Base-by-base conservation (phyloP, 2,329 filamentous ascomycete species). In the Colletotrichum simmondsii region DNA sequence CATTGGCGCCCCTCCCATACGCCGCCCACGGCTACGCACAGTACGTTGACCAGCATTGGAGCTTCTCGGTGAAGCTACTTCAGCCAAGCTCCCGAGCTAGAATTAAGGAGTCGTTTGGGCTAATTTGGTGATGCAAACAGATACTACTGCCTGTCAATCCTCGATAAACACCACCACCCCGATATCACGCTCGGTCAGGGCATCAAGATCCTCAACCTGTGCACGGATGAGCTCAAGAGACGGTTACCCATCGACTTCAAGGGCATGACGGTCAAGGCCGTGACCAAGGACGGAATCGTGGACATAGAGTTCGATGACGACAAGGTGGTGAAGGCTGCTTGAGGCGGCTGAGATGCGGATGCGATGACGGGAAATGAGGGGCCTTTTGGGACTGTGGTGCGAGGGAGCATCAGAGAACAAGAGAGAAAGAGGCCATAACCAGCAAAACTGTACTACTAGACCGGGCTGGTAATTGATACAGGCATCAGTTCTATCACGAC, bases 181-280 rank as follows among this genome's bases (percentile, higher is more conserved):
- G 93, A 98, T 80, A 98, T 99, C 83, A 90, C 90, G 74, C 92
- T 97, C 67, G 95, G 93, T 75, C 91, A 97, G 83, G 97, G 97
- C 70, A 90, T 98, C 85, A 97, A 98, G 88, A 91, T 99, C 75
- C 87, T 99, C 79, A 92, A 91, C 79, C 93, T 98, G 92, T 99
- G 97, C 87, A 97, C 94, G 77, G 95, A 98, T 83, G 97, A 99
- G 88, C 87, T 99, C 81, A 98, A 98, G 91, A 92, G 97, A 83
- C 91, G 97, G 85, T 90, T 99, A 88, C 97, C 97, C 73, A 95
- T 99, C 81, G 97, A 99, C 83, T 99, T 98, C 90, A 99, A 99
- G 89, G 97, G 97, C 52, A 94, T 98, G 92, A 80, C 89, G 65
- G 95, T 99, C 79, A 98, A 98, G 89, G 93, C 95, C 46, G 92